Evolutionary conservation across 208 protist species (phyloP).

Genomic region (Porcisia hertigi): DNA sequence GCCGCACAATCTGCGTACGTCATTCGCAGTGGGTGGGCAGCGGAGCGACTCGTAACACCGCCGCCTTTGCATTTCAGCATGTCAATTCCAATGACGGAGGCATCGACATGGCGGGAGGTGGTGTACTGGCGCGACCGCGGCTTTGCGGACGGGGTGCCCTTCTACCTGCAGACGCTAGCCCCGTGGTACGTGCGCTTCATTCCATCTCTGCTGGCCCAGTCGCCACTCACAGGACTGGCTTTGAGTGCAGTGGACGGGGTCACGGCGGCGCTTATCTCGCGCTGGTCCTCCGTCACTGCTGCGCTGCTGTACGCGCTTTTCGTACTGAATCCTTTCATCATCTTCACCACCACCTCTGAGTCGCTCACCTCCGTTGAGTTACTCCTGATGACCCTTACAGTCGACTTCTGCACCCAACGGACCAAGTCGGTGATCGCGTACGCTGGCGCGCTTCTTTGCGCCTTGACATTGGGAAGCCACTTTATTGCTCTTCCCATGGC

Average conservation of each 20-base stretch:
- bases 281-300: constrained; percentile 40
- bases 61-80: constrained; percentile 36
- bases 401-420: constrained; percentile 37
- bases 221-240: constrained; percentile 35
- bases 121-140: constrained; percentile 59
- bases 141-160: constrained; percentile 27
- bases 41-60: constrained; percentile 23
- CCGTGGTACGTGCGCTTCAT: constrained; percentile 75
- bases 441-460: constrained; percentile 31
- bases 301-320: constrained; percentile 65
- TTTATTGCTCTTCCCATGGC: constrained; percentile 62
- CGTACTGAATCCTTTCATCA: constrained; percentile 63
- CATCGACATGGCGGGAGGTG: constrained; percentile 66
- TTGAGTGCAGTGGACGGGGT: constrained; percentile 66
- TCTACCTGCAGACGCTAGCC: constrained; percentile 43
- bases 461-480: constrained; percentile 37
- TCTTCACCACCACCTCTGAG: constrained; percentile 45
- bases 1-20: constrained; percentile 16
- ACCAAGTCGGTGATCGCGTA: background rate
- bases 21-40: background rate
- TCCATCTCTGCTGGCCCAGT: constrained; percentile 32
- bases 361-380: constrained; percentile 65
- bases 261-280: constrained; percentile 55
- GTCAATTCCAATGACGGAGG: constrained; percentile 33
- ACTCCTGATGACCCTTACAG: constrained; percentile 45